phyloP scores from a whole-genome alignment of 495 filamentous ascomycete species.

The Neurospora sp. region DNA sequence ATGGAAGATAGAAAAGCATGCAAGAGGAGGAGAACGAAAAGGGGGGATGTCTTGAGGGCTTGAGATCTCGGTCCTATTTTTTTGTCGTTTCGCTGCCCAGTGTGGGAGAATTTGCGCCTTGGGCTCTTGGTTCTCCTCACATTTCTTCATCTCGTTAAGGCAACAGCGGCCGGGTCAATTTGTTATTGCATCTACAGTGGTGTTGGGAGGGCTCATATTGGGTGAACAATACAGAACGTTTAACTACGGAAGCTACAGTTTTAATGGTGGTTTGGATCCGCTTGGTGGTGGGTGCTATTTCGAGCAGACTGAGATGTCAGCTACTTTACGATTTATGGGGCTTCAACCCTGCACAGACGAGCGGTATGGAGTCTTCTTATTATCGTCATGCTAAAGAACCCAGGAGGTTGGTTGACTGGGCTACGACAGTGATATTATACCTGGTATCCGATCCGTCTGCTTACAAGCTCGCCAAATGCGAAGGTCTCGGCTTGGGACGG shows the following conservation, averaged over 20 bases:
- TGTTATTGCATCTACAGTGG: not conserved
- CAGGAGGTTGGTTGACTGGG: not conserved
- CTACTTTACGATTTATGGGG: not conserved
- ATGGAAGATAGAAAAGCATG: not conserved
- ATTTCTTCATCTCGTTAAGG: not conserved
- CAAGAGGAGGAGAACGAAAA: not conserved
- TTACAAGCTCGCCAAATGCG: not conserved
- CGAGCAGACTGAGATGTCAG: not conserved
- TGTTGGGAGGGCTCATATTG: not conserved
- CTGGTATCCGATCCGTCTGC: not conserved
- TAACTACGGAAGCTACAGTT: not conserved
- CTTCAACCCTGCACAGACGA: not conserved
- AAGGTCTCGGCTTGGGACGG: not conserved
- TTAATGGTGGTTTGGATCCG: not conserved
- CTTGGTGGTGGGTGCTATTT: not conserved
- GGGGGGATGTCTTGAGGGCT: not conserved
- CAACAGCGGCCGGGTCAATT: not conserved
- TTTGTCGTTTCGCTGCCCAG: not conserved
- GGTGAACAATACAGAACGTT: not conserved
- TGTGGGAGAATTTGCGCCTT: not conserved
- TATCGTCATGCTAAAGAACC: not conserved
- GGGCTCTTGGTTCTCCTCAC: not conserved
- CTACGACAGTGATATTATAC: not conserved
- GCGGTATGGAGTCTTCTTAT: not conserved
- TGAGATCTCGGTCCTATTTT: not conserved